These are phyloP conservation scores for Chenopodium suecicum DNA, from an alignment of 148 eudicot species.

Conservation along the genomic window DNA sequence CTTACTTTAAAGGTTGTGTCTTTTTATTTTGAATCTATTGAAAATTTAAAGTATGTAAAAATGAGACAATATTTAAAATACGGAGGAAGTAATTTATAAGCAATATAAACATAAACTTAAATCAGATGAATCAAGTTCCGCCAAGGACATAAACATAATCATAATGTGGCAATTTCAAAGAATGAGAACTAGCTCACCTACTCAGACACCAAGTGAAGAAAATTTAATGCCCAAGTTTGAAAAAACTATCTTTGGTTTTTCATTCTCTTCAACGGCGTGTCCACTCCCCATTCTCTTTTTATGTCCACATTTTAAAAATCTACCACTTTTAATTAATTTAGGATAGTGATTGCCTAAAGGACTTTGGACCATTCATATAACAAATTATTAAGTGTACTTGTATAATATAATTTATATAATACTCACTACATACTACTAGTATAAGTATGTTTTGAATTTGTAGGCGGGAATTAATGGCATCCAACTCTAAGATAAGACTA, in stretches of 20 bases:
- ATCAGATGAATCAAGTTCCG: too few species aligned
- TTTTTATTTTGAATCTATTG: too few species aligned
- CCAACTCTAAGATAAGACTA: background rate
- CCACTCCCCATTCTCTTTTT: background rate
- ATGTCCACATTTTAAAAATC: background rate
- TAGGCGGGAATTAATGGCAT: slow-evolving; percentile 4
- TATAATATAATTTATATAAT: too few species aligned
- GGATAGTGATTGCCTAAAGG: background rate
- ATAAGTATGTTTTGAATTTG: background rate
- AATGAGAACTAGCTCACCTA: slow-evolving; percentile 19
- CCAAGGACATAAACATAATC: background rate
- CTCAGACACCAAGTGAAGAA: background rate
- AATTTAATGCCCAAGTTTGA: background rate
- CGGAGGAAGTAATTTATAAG: too few species aligned
- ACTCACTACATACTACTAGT: background rate
- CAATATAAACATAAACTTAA: background rate
- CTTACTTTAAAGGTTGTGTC: too few species aligned
- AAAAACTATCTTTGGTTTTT: background rate
- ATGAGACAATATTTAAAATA: too few species aligned
- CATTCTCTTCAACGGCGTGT: slow-evolving; percentile 13
- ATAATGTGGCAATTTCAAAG: slow-evolving; percentile 5
- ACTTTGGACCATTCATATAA: background rate
- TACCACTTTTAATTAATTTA: background rate
- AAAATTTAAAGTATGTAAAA: too few species aligned
- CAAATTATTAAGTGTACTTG: too few species aligned